Evolutionary conservation across 495 filamentous ascomycete genomes (phyloP).

Genomic region (Penicillium crystallinum): DNA sequence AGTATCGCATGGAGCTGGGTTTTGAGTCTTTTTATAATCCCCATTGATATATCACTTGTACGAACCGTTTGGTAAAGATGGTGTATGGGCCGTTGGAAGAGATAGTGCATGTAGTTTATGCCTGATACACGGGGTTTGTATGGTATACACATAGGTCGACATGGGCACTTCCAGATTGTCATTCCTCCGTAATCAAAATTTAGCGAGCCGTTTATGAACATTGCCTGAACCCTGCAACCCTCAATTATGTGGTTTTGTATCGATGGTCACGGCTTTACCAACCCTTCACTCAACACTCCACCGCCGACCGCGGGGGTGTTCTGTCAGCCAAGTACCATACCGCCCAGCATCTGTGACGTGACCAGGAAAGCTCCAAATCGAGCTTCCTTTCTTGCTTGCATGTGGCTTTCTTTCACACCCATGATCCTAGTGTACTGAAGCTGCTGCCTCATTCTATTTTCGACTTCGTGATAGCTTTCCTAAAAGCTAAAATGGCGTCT

Average conservation of each 20-base stretch:
- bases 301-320: not conserved
- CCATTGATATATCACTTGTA: too few relatives aligned
- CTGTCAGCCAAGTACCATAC: constrained; percentile 12
- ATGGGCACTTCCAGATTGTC: too few relatives aligned
- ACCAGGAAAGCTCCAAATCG: constrained; percentile 13
- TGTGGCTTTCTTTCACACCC: constrained; percentile 3
- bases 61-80: too few relatives aligned
- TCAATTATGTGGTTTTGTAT: not conserved
- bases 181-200: too few relatives aligned
- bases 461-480: not conserved
- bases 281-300: not conserved
- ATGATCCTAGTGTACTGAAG: not conserved
- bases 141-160: too few relatives aligned
- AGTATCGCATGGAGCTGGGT: too few relatives aligned
- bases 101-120: too few relatives aligned
- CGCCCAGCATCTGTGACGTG: constrained; percentile 25
- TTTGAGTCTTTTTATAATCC: too few relatives aligned
- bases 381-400: constrained; percentile 4
- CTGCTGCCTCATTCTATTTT: not conserved
- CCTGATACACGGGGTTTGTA: too few relatives aligned
- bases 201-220: too few relatives aligned
- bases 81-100: too few relatives aligned
- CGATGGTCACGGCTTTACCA: not conserved
- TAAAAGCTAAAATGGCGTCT: constrained; percentile 32
- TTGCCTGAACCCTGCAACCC: too few relatives aligned